Evolutionary conservation across 106 monocot genomes (phyloP).

Genomic region (Phalaenopsis equestris): DNA sequence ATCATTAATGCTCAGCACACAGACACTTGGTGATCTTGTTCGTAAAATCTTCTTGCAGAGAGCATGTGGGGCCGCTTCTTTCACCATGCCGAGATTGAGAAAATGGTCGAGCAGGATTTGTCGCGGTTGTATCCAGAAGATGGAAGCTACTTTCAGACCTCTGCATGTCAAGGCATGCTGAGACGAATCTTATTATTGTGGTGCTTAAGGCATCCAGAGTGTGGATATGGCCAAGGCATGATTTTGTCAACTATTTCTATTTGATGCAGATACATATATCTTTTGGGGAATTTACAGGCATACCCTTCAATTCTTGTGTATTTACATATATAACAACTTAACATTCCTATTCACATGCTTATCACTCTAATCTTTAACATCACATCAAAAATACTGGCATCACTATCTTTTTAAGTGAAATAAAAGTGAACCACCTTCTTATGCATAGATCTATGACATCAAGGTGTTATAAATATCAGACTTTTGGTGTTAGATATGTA

Average conservation of each 20-base stretch:
- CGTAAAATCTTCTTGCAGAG: constrained; percentile 21
- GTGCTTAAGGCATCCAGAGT: constrained; percentile 73
- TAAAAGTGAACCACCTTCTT: too few relatives aligned
- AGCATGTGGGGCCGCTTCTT: constrained; percentile 75
- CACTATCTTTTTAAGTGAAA: too few relatives aligned
- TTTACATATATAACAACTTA: too few relatives aligned
- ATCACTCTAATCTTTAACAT: too few relatives aligned
- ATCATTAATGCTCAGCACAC: background rate
- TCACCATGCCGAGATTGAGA: constrained; percentile 66
- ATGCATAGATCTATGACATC: too few relatives aligned
- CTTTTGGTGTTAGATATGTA: too few relatives aligned
- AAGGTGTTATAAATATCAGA: too few relatives aligned
- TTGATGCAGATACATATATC: too few relatives aligned
- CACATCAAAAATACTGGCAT: too few relatives aligned
- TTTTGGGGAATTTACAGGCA: too few relatives aligned
- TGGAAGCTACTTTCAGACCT: constrained; percentile 66
- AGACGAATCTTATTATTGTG: constrained; percentile 68
- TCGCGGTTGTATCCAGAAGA: constrained; percentile 79
- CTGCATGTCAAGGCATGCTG: constrained; percentile 66
- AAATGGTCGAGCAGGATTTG: constrained; percentile 67
- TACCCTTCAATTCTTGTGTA: too few relatives aligned
- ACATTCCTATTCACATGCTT: too few relatives aligned
- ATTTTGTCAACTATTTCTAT: background rate
- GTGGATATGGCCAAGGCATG: constrained; percentile 74
- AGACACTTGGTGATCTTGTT: background rate